Conservation (phyloP, 139 green algal species). For the Closterium sp. region DNA sequence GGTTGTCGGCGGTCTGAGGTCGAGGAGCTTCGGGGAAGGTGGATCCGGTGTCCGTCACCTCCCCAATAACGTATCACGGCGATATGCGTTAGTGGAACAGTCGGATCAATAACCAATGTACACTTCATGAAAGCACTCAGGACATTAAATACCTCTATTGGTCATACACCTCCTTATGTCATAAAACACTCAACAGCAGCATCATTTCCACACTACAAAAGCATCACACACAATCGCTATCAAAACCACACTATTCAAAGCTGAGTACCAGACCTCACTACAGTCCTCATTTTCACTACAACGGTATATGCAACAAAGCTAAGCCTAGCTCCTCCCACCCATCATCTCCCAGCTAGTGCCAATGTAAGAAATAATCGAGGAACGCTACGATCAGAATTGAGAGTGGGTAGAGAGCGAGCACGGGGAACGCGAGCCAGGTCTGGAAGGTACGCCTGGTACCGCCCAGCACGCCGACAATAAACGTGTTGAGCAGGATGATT, state of each 20-base stretch:
- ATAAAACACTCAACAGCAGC: too few relatives aligned
- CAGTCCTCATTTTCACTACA: background rate
- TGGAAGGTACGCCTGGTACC: constrained; percentile 53
- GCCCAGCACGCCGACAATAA: constrained; percentile 38
- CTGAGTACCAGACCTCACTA: too few relatives aligned
- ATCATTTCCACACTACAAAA: background rate
- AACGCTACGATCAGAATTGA: constrained; percentile 18
- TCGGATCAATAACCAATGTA: background rate
- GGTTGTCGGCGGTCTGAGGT: background rate
- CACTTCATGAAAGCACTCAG: too few relatives aligned
- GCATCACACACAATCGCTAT: background rate
- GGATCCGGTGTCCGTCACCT: background rate
- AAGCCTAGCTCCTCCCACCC: too few relatives aligned
- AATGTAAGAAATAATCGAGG: constrained; percentile 6
- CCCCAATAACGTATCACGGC: background rate
- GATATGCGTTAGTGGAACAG: background rate
- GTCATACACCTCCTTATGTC: too few relatives aligned
- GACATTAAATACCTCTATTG: too few relatives aligned
- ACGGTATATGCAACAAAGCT: too few relatives aligned
- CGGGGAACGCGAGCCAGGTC: constrained; percentile 47
- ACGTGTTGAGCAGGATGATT: constrained; percentile 51
- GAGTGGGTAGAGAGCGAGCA: constrained; percentile 42
- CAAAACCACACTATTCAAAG: background rate
- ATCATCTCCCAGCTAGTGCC: background rate
- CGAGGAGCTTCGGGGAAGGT: background rate